Conservation (phyloP, 768 basidiomycete species). For the Phanerodontia chrysosporium region DNA sequence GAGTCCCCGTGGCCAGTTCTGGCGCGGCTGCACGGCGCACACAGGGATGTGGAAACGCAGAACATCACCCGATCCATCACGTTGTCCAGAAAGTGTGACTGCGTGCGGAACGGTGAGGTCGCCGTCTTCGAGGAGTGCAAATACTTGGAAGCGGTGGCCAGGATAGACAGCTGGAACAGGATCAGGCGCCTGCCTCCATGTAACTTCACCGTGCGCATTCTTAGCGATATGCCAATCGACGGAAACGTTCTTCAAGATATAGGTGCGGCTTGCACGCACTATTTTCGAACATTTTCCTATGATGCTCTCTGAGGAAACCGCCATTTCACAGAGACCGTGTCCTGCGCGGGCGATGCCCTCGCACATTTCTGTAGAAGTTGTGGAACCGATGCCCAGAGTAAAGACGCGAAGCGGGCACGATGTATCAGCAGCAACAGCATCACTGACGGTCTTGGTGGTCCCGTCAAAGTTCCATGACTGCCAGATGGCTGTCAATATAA, state of each 20-base stretch:
- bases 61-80: slow-evolving; percentile 20
- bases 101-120: slow-evolving; percentile 19
- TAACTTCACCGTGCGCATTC: neutral
- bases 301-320: slow-evolving; percentile 43
- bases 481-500: too few relatives aligned
- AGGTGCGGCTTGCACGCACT: slow-evolving; percentile 46
- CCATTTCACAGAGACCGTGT: slow-evolving; percentile 45
- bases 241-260: slow-evolving; percentile 39
- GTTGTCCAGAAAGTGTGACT: slow-evolving; percentile 26
- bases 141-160: slow-evolving; percentile 31
- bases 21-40: too few relatives aligned
- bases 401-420: too few relatives aligned
- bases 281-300: slow-evolving; percentile 44
- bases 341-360: slow-evolving; percentile 6
- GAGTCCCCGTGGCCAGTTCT: too few relatives aligned
- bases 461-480: slow-evolving; percentile 17
- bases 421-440: neutral
- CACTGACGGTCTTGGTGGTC: slow-evolving; percentile 9
- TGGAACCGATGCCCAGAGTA: neutral
- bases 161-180: slow-evolving; percentile 25
- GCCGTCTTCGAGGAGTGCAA: slow-evolving; percentile 26
- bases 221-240: slow-evolving; percentile 45
- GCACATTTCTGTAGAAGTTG: neutral
- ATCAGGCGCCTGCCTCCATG: neutral
- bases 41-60: slow-evolving; percentile 22